Evolutionary conservation across 129 eudicot species (phyloP).

Genomic region (Arctium minus): DNA sequence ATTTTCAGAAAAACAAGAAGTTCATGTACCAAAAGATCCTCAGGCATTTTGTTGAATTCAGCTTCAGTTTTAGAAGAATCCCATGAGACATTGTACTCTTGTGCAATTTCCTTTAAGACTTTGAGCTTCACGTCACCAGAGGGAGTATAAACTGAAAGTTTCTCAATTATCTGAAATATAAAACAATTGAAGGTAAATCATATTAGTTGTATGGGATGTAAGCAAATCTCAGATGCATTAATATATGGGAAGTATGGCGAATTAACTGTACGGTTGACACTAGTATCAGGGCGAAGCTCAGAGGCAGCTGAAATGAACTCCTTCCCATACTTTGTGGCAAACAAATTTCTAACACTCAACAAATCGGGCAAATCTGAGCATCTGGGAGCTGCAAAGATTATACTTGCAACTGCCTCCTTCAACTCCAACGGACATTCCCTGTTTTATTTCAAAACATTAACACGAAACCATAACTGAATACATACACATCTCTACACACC

Average conservation of each 20-base stretch:
- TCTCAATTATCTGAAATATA: conserved; percentile 77
- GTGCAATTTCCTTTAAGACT: conserved; percentile 68
- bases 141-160: conserved; percentile 86
- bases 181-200: not conserved
- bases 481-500: not conserved
- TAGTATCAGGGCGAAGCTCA: conserved; percentile 94
- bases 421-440: conserved; percentile 95
- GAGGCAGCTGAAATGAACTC: conserved; percentile 87
- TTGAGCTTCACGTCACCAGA: conserved; percentile 62
- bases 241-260: not conserved
- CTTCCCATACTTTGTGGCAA: conserved; percentile 86
- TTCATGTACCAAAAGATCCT: conserved; percentile 81
- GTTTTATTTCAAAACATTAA: not conserved
- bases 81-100: conserved; percentile 67
- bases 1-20: not conserved
- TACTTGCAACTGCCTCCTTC: conserved; percentile 93
- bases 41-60: conserved; percentile 67
- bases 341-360: conserved; percentile 66
- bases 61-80: conserved; percentile 88
- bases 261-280: conserved; percentile 98
- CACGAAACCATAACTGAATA: not conserved
- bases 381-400: conserved; percentile 93
- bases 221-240: not conserved
- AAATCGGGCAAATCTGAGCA: conserved; percentile 96
- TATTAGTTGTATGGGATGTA: conserved; percentile 4